These are phyloP conservation scores for Yamadazyma blattariae DNA, from an alignment of 1,139 yeast genomes.

Conservation along the genomic window DNA sequence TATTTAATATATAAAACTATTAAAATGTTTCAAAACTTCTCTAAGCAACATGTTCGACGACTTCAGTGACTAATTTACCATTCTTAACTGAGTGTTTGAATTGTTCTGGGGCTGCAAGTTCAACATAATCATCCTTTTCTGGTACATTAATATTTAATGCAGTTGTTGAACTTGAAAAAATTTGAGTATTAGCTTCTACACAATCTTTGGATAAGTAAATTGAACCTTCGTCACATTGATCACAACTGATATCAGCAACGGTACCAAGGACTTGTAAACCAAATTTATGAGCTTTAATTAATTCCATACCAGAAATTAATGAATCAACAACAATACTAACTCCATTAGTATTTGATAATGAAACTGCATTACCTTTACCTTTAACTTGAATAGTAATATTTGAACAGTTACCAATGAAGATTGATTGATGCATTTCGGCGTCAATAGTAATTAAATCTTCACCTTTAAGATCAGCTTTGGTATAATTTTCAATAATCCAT, in stretches of 20 bases:
- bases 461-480: constrained; percentile 39
- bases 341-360: constrained; percentile 69
- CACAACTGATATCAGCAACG: constrained; percentile 81
- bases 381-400: constrained; percentile 75
- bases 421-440: constrained; percentile 82
- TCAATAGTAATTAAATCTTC: constrained; percentile 61
- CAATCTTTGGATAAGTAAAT: constrained; percentile 74
- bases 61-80: constrained; percentile 42
- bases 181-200: constrained; percentile 57
- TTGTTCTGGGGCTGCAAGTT: constrained; percentile 86
- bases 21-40: background rate
- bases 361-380: constrained; percentile 90
- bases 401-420: constrained; percentile 79
- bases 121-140: constrained; percentile 59
- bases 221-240: constrained; percentile 84
- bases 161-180: constrained; percentile 82
- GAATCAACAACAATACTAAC: constrained; percentile 80
- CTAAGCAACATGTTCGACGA: constrained; percentile 47
- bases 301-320: constrained; percentile 83
- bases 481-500: constrained; percentile 85
- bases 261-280: constrained; percentile 81
- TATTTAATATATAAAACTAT: background rate
- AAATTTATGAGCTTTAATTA: constrained; percentile 77
- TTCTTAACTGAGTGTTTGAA: constrained; percentile 55
- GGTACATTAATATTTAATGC: constrained; percentile 84